Evolutionary conservation across 2,329 filamentous ascomycete species (phyloP).

Genomic region (Monilinia fructigena): DNA sequence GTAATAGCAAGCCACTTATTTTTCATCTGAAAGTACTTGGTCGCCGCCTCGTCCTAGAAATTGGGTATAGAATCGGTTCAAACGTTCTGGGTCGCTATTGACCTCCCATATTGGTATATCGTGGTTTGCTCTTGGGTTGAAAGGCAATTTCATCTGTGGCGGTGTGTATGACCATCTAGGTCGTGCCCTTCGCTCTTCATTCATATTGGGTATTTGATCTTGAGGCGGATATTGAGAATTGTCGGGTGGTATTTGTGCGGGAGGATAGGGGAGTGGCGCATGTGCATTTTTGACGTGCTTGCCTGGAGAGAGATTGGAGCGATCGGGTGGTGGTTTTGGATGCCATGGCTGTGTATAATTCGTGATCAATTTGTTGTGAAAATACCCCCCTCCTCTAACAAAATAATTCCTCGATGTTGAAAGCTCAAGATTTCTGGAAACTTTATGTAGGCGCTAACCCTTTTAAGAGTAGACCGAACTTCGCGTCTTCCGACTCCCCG

Average conservation of each 20-base stretch:
- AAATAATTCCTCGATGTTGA: conserved; percentile 22
- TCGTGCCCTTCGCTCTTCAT: conserved; percentile 41
- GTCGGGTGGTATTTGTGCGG: conserved; percentile 27
- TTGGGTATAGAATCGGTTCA: conserved; percentile 75
- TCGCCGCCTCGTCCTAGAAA: conserved; percentile 74
- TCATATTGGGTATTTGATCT: conserved; percentile 39
- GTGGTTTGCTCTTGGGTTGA: conserved; percentile 53
- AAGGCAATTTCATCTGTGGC: conserved; percentile 65
- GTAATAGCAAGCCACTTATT: conserved; percentile 97
- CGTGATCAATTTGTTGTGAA: conserved; percentile 15
- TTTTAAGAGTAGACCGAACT: neutral
- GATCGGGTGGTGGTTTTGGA: conserved; percentile 47
- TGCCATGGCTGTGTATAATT: conserved; percentile 44
- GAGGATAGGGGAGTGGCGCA: conserved; percentile 29
- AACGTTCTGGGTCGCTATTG: conserved; percentile 70
- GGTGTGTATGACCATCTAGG: conserved; percentile 74
- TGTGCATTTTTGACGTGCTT: conserved; percentile 34
- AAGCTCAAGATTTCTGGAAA: conserved; percentile 24
- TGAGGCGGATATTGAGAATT: conserved; percentile 34
- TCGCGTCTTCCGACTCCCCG: conserved; percentile 26
- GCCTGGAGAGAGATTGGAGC: conserved; percentile 41
- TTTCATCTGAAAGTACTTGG: conserved; percentile 77
- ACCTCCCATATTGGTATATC: conserved; percentile 57
- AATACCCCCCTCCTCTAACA: conserved; percentile 16
- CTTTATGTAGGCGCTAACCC: conserved; percentile 25